phyloP scores from a whole-genome alignment of 441 rosid genomes.

The Euphorbia schlechtendalii region DNA sequence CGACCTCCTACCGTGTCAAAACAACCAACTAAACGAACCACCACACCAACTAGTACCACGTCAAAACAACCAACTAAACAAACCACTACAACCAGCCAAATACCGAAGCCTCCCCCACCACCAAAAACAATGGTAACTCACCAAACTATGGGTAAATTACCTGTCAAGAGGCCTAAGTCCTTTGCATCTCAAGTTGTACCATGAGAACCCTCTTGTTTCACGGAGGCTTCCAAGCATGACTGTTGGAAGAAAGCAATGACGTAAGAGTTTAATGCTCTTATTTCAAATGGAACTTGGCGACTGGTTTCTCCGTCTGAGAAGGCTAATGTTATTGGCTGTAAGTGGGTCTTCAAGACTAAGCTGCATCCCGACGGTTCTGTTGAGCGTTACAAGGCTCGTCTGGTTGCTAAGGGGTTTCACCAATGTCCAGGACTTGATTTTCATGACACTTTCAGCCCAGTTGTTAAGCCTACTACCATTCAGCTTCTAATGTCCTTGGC shows the following conservation, averaged over 20 bases:
- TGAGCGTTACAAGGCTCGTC: background rate
- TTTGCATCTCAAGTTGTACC: too few relatives aligned
- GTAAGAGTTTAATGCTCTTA: background rate
- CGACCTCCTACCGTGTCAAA: too few relatives aligned
- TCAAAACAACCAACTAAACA: too few relatives aligned
- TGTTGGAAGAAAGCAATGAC: background rate
- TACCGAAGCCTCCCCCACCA: too few relatives aligned
- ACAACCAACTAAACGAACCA: too few relatives aligned
- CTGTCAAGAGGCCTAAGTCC: too few relatives aligned
- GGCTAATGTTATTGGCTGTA: background rate
- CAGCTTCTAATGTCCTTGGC: background rate
- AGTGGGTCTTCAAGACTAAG: background rate
- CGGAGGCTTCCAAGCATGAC: background rate
- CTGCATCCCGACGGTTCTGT: background rate
- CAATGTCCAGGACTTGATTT: background rate
- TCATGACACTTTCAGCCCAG: background rate
- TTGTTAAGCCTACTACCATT: background rate
- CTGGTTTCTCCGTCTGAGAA: background rate
- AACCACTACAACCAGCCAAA: background rate
- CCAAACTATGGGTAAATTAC: too few relatives aligned
- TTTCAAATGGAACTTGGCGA: background rate
- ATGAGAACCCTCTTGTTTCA: background rate
- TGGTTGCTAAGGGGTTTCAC: background rate
- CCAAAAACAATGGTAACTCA: too few relatives aligned
- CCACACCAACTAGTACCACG: too few relatives aligned